A percentile compares a stretch with the other conserved stretches of the same genome.
phyloP scores from a whole-genome alignment of 208 protist species.

The Trypanosoma avium region DNA sequence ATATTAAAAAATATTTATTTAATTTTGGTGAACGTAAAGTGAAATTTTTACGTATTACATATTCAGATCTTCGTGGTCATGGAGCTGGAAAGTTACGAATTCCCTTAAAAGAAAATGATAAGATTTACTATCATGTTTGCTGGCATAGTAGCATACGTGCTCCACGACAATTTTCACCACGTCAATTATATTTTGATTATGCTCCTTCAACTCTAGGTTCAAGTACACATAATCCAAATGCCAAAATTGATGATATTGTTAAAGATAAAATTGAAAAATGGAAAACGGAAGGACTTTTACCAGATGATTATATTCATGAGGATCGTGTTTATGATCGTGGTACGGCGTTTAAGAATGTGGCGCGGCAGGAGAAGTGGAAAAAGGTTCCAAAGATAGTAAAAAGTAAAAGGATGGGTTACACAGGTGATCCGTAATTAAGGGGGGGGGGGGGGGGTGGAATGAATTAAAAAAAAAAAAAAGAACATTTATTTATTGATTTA shows the following conservation, averaged over 20 bases:
- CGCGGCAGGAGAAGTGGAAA: constrained; percentile 86
- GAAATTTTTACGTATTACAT: constrained; percentile 83
- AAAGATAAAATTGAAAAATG: constrained; percentile 92
- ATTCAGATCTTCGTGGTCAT: constrained; percentile 81
- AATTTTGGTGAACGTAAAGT: constrained; percentile 86
- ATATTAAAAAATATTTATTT: constrained; percentile 86
- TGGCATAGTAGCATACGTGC: constrained; percentile 83
- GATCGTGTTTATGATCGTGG: constrained; percentile 81
- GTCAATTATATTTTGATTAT: constrained; percentile 92
- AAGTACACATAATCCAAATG: constrained; percentile 58
- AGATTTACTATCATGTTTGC: constrained; percentile 89
- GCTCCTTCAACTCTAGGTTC: constrained; percentile 59
- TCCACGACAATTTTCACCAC: constrained; percentile 82
- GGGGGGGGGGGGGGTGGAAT: not conserved
- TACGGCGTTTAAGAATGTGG: constrained; percentile 76
- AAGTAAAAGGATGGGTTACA: constrained; percentile 79
- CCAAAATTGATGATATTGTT: constrained; percentile 89
- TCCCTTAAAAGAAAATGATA: constrained; percentile 82
- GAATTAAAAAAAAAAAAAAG: not conserved
- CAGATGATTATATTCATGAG: constrained; percentile 87
- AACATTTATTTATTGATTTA: not conserved
- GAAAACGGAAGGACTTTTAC: constrained; percentile 86
- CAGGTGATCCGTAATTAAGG: constrained; percentile 49
- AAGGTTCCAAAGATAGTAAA: constrained; percentile 74
- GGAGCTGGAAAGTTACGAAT: constrained; percentile 75